These are phyloP conservation scores for Didymella glomerata DNA, from an alignment of 2,329 filamentous ascomycete species.

Conservation along the genomic window DNA sequence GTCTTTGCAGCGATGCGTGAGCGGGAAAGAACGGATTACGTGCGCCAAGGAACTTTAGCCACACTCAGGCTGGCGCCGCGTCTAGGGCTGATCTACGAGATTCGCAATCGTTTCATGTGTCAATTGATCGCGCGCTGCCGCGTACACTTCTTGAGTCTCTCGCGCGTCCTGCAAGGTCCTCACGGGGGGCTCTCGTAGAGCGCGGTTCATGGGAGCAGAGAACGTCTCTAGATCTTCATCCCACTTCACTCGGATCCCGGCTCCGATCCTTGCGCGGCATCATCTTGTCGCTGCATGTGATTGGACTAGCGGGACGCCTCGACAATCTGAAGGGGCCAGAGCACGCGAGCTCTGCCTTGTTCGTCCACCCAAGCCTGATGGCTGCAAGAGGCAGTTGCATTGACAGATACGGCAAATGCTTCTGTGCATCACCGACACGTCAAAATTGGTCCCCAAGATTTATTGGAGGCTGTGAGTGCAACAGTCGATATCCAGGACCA, in stretches of 20 bases:
- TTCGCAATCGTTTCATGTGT: slow-evolving; percentile 6
- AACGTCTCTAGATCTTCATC: background rate
- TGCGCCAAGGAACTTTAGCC: slow-evolving; percentile 17
- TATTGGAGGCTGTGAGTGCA: background rate
- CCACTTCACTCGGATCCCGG: background rate
- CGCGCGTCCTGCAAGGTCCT: background rate
- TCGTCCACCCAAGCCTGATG: background rate
- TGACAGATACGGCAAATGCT: background rate
- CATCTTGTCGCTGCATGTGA: slow-evolving; percentile 10
- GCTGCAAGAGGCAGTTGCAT: background rate
- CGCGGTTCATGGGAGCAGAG: background rate
- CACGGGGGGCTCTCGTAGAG: background rate
- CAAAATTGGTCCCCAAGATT: background rate
- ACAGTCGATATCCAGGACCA: background rate
- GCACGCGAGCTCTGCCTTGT: slow-evolving; percentile 14
- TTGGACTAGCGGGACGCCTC: slow-evolving; percentile 12
- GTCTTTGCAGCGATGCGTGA: slow-evolving; percentile 16
- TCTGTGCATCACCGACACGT: background rate
- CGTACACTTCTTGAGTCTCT: background rate
- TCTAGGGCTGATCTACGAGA: background rate
- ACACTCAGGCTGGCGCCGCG: slow-evolving; percentile 15
- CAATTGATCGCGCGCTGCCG: background rate
- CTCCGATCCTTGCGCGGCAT: slow-evolving; percentile 17
- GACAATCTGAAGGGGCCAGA: slow-evolving; percentile 11
- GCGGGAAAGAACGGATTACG: slow-evolving; percentile 26